Percentiles rank a stretch among this genome's conserved stretches.
These are phyloP conservation scores for Paracamarosporium sp. DNA, from an alignment of 2,329 filamentous ascomycete genomes.

Conservation along the genomic window DNA sequence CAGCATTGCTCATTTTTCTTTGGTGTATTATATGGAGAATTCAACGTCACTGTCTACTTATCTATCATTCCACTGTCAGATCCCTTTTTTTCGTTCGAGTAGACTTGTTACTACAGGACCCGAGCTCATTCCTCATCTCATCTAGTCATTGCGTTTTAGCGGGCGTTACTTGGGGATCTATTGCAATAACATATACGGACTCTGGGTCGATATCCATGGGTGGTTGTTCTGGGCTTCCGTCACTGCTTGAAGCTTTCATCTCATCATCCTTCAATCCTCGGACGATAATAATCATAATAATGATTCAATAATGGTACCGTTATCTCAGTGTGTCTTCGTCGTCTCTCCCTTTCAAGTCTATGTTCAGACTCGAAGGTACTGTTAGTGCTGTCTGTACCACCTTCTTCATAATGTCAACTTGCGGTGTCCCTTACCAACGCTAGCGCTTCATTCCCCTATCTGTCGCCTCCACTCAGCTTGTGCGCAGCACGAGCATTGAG, in stretches of 20 bases:
- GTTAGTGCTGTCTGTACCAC: too few relatives aligned
- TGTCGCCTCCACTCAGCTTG: too few relatives aligned
- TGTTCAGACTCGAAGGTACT: background rate
- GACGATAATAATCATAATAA: background rate
- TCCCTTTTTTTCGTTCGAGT: background rate
- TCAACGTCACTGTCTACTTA: background rate
- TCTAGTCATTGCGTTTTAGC: slow-evolving; percentile 8
- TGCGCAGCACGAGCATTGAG: background rate
- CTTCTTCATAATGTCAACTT: too few relatives aligned
- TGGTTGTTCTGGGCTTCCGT: background rate
- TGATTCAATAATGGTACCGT: background rate
- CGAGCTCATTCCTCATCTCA: background rate
- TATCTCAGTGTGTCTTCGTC: too few relatives aligned
- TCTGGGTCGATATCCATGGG: slow-evolving; percentile 8
- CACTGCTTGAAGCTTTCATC: background rate
- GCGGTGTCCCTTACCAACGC: too few relatives aligned
- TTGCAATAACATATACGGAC: background rate
- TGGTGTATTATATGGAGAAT: background rate
- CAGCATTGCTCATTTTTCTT: background rate
- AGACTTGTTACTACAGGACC: background rate
- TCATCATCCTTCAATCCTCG: background rate
- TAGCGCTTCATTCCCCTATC: too few relatives aligned
- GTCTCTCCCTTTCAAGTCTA: too few relatives aligned
- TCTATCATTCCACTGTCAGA: background rate
- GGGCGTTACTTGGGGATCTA: slow-evolving; percentile 1